Evolutionary conservation across 2,329 filamentous ascomycete species (phyloP).

Genomic region (Penicillium thymicola): DNA sequence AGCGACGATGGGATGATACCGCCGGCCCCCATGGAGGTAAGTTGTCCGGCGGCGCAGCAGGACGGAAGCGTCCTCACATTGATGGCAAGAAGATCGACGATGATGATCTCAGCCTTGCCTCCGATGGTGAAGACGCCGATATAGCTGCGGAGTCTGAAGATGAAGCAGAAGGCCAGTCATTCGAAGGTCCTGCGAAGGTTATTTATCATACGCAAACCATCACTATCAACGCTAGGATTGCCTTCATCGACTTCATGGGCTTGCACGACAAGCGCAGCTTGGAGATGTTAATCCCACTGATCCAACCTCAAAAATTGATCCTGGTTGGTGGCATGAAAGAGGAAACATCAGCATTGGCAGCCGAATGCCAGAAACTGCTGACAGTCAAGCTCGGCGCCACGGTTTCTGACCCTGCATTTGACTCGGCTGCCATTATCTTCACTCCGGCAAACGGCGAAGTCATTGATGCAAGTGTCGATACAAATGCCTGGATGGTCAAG

Average conservation of each 20-base stretch:
- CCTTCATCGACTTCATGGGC: slow-evolving; percentile 87
- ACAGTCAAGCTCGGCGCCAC: slow-evolving; percentile 41
- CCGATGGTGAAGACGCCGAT: slow-evolving; percentile 56
- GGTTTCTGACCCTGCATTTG: slow-evolving; percentile 40
- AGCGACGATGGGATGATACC: slow-evolving; percentile 86
- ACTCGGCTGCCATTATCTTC: slow-evolving; percentile 66
- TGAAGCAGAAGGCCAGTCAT: slow-evolving; percentile 49
- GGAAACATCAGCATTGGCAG: slow-evolving; percentile 75
- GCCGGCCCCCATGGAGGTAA: slow-evolving; percentile 39
- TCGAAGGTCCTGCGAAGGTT: slow-evolving; percentile 72
- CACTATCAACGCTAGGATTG: slow-evolving; percentile 69
- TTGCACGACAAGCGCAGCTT: slow-evolving; percentile 90
- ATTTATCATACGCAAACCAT: slow-evolving; percentile 63
- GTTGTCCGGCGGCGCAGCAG: slow-evolving; percentile 38
- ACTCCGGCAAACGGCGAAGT: slow-evolving; percentile 70
- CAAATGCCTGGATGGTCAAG: slow-evolving; percentile 94
- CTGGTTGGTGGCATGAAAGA: slow-evolving; percentile 76
- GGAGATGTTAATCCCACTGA: slow-evolving; percentile 90
- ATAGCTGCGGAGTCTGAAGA: slow-evolving; percentile 56
- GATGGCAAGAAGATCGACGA: slow-evolving; percentile 33
- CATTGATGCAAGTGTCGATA: slow-evolving; percentile 92
- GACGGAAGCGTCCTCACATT: slow-evolving; percentile 60
- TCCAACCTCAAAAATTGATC: slow-evolving; percentile 90
- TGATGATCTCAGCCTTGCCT: slow-evolving; percentile 47
- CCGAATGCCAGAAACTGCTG: slow-evolving; percentile 71